Evolutionary conservation across 106 monocot genomes (phyloP).

Genomic region (Apostasia shenzhenica): DNA sequence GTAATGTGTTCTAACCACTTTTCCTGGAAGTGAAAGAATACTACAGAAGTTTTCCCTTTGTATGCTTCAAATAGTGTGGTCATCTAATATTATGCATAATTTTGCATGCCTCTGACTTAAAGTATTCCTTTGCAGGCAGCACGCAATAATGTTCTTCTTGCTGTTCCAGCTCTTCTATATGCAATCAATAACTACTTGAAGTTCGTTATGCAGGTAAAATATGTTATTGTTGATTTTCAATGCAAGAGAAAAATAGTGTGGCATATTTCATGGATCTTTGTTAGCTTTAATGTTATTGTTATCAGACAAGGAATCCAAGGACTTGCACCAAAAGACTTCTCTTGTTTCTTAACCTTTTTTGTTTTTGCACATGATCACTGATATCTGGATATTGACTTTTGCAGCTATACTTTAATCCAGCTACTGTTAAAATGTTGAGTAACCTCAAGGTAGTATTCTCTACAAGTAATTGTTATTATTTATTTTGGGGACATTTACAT

Average conservation of each 20-base stretch:
- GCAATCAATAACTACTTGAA: conserved; percentile 78
- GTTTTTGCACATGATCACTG: background rate
- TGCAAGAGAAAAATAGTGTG: background rate
- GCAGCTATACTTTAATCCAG: conserved; percentile 79
- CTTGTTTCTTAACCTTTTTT: background rate
- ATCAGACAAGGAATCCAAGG: background rate
- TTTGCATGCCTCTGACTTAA: background rate
- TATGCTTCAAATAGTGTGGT: background rate
- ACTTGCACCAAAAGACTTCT: background rate
- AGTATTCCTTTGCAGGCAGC: conserved; percentile 35
- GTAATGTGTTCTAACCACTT: no score
- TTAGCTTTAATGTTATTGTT: background rate
- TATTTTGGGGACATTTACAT: no score
- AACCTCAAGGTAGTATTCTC: conserved; percentile 61
- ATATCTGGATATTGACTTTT: background rate
- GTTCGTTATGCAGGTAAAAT: conserved; percentile 66
- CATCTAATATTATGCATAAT: background rate
- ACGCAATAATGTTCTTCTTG: conserved; percentile 60
- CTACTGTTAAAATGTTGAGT: conserved; percentile 83
- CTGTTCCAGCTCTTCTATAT: conserved; percentile 66
- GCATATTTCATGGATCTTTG: background rate
- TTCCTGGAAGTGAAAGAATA: no score
- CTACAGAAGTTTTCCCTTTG: background rate
- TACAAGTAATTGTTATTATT: background rate
- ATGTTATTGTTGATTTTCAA: background rate